phyloP scores from a whole-genome alignment of 768 basidiomycete genomes.

The Termitomyces sp. region DNA sequence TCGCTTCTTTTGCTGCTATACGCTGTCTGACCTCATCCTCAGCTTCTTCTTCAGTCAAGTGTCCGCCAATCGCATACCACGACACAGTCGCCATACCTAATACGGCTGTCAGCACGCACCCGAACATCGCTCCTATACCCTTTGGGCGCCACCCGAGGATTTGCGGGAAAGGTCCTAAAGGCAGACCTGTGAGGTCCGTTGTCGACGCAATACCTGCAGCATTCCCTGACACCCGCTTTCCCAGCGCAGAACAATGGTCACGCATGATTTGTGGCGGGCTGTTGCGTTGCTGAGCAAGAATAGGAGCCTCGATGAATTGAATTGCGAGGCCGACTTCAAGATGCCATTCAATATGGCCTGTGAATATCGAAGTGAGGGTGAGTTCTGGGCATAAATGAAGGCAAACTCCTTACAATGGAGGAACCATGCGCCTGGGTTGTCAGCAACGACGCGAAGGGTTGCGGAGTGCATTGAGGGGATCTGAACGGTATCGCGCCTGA shows the following conservation, averaged over 20 bases:
- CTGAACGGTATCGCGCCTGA: constrained; percentile 86
- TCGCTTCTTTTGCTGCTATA: constrained; percentile 52
- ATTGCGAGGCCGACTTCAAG: constrained; percentile 80
- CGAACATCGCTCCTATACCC: constrained; percentile 74
- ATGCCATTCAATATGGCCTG: constrained; percentile 87
- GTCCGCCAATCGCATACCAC: constrained; percentile 83
- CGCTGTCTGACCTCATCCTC: constrained; percentile 60
- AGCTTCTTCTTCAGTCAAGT: constrained; percentile 74
- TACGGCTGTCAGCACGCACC: constrained; percentile 74
- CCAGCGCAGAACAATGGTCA: constrained; percentile 69
- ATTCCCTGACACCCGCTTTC: constrained; percentile 67
- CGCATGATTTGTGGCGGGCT: constrained; percentile 51
- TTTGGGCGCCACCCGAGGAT: constrained; percentile 65
- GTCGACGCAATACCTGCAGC: constrained; percentile 75
- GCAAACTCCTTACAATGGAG: constrained; percentile 59
- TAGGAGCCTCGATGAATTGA: constrained; percentile 79
- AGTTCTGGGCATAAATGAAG: neutral
- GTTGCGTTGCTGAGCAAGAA: constrained; percentile 53
- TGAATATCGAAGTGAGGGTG: neutral
- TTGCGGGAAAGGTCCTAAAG: constrained; percentile 69
- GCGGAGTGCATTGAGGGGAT: constrained; percentile 64
- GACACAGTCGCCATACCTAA: constrained; percentile 77
- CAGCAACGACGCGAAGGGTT: constrained; percentile 74
- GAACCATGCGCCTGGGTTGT: constrained; percentile 92
- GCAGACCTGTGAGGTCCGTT: constrained; percentile 63